phyloP scores from a whole-genome alignment of 305 asterid genomes.

The Solanum hybrid region DNA sequence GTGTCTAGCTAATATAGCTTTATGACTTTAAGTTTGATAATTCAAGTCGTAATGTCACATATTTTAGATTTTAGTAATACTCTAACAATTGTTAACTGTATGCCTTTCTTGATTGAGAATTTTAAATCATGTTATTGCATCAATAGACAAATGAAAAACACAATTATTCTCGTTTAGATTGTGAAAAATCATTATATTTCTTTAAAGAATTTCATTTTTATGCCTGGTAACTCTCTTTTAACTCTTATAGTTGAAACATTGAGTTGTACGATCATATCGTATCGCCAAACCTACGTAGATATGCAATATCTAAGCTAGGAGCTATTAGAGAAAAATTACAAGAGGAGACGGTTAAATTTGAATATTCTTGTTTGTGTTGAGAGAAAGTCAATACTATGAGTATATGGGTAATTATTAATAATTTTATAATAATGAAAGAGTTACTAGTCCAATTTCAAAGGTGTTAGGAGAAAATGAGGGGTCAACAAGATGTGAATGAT shows the following conservation, averaged over 20 bases:
- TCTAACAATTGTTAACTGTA: neutral
- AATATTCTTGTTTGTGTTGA: neutral
- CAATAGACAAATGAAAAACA: no score
- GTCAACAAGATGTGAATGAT: neutral
- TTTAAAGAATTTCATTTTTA: accelerated
- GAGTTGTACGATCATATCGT: accelerated
- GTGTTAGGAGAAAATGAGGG: neutral
- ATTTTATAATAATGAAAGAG: neutral
- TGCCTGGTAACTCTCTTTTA: neutral
- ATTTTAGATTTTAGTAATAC: neutral
- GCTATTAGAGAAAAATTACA: neutral
- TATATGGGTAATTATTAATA: neutral
- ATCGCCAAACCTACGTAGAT: neutral
- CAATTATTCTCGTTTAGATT: no score
- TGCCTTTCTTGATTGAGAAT: neutral
- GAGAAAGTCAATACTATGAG: neutral
- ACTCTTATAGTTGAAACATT: neutral
- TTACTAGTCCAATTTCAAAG: neutral
- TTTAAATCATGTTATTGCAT: neutral
- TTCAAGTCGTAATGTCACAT: neutral
- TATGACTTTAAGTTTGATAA: neutral
- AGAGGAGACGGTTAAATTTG: neutral
- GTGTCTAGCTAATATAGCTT: neutral
- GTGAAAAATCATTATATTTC: neutral
- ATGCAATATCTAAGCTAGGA: neutral